Conservation (phyloP, 768 basidiomycete species). For the Suillus variegatus region DNA sequence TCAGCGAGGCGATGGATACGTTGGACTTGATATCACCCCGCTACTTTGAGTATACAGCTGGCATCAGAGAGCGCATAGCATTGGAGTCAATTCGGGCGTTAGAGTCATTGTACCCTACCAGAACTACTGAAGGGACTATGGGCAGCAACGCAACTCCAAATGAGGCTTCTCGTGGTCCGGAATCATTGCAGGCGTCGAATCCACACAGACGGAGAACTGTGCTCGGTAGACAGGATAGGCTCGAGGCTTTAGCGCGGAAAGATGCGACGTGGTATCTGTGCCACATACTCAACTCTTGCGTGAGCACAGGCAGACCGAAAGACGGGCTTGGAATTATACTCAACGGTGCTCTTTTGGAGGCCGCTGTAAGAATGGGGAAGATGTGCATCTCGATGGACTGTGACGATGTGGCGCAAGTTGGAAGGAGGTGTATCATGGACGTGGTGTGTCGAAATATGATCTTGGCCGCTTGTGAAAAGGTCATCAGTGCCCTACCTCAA, state of each 20-base stretch:
- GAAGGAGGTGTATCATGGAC: slow-evolving; percentile 13
- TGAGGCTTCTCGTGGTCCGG: not conserved
- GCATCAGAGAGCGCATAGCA: slow-evolving; percentile 25
- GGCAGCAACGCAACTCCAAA: not conserved
- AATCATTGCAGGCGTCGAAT: not conserved
- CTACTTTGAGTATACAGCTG: not conserved
- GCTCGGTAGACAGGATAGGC: not conserved
- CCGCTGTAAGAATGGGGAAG: slow-evolving; percentile 25
- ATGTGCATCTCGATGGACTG: slow-evolving; percentile 2
- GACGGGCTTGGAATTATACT: slow-evolving; percentile 8
- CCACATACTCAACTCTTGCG: slow-evolving; percentile 25
- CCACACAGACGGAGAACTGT: not conserved
- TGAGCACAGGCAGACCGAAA: not conserved
- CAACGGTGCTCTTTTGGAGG: slow-evolving; percentile 19
- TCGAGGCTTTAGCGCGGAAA: no score
- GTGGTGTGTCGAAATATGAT: slow-evolving; percentile 28
- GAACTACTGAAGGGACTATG: not conserved
- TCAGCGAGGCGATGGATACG: slow-evolving; percentile 21
- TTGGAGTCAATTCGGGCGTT: slow-evolving; percentile 30
- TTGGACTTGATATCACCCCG: slow-evolving; percentile 16
- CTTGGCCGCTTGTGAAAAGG: slow-evolving; percentile 29
- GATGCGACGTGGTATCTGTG: slow-evolving; percentile 13
- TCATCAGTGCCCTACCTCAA: slow-evolving; percentile 10
- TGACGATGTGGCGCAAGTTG: not conserved
- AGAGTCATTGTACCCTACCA: slow-evolving; percentile 20